Evolutionary conservation across 805 yeast genomes (phyloP), one percentile per base, ranked within the genome.

Genomic region (Ogataea ganodermae): DNA sequence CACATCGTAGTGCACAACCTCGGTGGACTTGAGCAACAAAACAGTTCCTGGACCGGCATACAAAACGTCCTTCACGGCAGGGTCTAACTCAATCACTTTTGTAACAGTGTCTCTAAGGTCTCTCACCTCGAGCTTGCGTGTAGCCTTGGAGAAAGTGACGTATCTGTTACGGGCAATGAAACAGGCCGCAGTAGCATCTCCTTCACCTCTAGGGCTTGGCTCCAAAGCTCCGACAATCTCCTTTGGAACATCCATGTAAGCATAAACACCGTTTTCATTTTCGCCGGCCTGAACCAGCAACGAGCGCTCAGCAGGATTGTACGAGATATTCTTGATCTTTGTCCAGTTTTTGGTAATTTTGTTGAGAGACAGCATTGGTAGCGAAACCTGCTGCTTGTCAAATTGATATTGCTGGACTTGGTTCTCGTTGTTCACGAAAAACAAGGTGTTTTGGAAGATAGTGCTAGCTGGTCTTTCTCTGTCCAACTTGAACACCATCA

Each of bases 381-480:
- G 70, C 21, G 91, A 78, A 9, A 79, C 75, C 46, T 82, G 81
- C 53, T 81, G 81, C 48, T 75, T 77, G 45, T 73, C 75, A 63
- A 79, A 85, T 62, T 89, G 94, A 62, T 79, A 90, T 45, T 80
- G 72, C 68, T 89, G 96, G 44, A 92, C 83, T 67, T 89, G 95
- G 67, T 86, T 89, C 64, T 89, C 96, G 51, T 80, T 78, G 68
- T 89, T 89, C 59, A 90, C 81, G 62, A 78, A 92, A 52, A 79
- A 79, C 58, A 94, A 68, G 59, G 78, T 82, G 68, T 87, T 87
- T 64, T 87, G 94, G 70, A 76, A 78, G 27, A 81, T 61, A 4
- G 87, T 68, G 59, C 80, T 79, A n/a, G 97, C 96, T 12, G 99
- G 98, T 68, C 99, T 84, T 75, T 94, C 99, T 66, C 98, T 86